Percentiles rank a stretch among this genome's conserved stretches.
Evolutionary conservation across 768 basidiomycete species (phyloP).

Genomic region (Auricularia sp.): DNA sequence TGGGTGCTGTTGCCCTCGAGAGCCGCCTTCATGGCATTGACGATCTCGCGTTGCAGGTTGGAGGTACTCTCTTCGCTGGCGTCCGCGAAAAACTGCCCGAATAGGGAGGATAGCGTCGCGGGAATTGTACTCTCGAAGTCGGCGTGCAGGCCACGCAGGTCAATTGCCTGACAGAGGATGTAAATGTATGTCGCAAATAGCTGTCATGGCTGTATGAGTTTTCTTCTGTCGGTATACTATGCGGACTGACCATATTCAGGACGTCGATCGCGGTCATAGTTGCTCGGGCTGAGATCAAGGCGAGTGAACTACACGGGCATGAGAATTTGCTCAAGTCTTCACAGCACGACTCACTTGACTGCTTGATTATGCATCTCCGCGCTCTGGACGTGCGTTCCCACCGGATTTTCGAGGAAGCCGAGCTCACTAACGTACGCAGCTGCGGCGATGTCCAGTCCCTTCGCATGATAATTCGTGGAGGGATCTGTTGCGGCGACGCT

Average conservation of each 20-base stretch:
- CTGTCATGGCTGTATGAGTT: not conserved
- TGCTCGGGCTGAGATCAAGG: constrained; percentile 22
- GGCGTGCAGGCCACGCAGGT: constrained; percentile 63
- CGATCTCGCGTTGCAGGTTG: constrained; percentile 10
- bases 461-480: constrained; percentile 71
- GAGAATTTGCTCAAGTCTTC: constrained; percentile 19
- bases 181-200: constrained; percentile 69
- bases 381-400: constrained; percentile 73
- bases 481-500: constrained; percentile 71
- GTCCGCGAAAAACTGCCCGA: constrained; percentile 33
- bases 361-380: constrained; percentile 93
- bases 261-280: constrained; percentile 22
- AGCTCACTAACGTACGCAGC: constrained; percentile 78
- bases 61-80: constrained; percentile 19
- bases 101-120: constrained; percentile 40
- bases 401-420: constrained; percentile 72
- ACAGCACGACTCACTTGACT: constrained; percentile 23
- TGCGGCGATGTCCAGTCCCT: constrained; percentile 75
- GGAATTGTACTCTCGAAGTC: constrained; percentile 47
- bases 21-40: constrained; percentile 33
- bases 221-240: constrained; percentile 11
- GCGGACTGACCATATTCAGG: constrained; percentile 16
- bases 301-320: constrained; percentile 21
- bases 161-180: constrained; percentile 69
- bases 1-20: constrained; percentile 52